Conservation (phyloP, 139 green algal genomes). For the Micractinium sp. region DNA sequence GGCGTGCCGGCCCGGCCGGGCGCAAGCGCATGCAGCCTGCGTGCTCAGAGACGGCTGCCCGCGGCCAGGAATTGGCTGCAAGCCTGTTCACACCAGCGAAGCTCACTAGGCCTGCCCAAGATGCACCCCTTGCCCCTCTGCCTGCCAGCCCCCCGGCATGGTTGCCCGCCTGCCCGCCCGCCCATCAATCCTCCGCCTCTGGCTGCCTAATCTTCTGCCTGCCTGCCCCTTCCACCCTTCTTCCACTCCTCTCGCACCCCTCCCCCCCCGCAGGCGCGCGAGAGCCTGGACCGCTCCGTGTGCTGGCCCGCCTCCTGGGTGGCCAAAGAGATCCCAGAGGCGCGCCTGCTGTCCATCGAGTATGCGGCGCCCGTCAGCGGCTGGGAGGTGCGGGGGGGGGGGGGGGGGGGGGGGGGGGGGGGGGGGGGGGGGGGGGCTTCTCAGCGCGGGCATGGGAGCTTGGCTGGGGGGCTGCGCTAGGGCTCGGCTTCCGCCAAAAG, state of each 20-base stretch:
- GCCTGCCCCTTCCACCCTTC: background rate
- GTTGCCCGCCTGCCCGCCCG: background rate
- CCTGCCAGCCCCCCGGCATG: too few species aligned
- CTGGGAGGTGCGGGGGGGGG: conserved; percentile 60
- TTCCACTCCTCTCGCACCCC: background rate
- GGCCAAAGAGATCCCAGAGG: conserved; percentile 51
- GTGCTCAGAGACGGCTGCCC: too few species aligned
- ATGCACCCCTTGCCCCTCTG: too few species aligned
- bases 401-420: too few species aligned
- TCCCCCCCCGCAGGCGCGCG: conserved; percentile 10
- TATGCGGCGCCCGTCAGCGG: conserved; percentile 69
- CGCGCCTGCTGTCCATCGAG: conserved; percentile 78
- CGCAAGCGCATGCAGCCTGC: too few species aligned
- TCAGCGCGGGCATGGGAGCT: too few species aligned
- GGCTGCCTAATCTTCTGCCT: background rate
- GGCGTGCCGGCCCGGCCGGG: background rate
- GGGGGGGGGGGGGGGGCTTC: too few species aligned
- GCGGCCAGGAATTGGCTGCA: too few species aligned
- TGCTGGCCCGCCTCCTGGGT: conserved; percentile 81
- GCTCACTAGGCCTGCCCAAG: too few species aligned
- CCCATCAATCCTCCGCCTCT: background rate
- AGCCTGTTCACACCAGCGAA: too few species aligned
- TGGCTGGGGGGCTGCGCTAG: too few species aligned
- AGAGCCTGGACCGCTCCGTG: conserved; percentile 35
- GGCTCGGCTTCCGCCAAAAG: too few species aligned